A percentile compares a stretch with the other conserved stretches of the same genome.
Evolutionary conservation across 1,139 yeast genomes (phyloP).

Genomic region (Arxiozyma slooffiae): DNA sequence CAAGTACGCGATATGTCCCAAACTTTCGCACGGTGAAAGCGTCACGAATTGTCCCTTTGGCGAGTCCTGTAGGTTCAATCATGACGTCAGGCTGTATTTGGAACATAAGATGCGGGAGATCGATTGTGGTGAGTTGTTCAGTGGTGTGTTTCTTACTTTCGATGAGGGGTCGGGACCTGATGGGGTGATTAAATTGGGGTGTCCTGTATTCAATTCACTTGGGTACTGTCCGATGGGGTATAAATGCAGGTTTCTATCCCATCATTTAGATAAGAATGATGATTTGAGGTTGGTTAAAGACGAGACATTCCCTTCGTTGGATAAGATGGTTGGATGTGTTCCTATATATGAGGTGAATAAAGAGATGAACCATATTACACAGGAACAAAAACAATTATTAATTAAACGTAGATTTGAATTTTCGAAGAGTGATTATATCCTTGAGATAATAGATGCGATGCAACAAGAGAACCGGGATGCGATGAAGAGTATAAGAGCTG

Average conservation of each 20-base stretch:
- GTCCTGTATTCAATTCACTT: slow-evolving; percentile 75
- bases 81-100: slow-evolving; percentile 59
- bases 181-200: slow-evolving; percentile 32
- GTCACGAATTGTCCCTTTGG: slow-evolving; percentile 55
- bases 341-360: slow-evolving; percentile 36
- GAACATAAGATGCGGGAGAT: slow-evolving; percentile 55
- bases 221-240: slow-evolving; percentile 91
- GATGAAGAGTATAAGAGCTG: too few relatives aligned
- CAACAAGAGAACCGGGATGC: slow-evolving; percentile 34
- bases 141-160: neutral
- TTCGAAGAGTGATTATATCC: slow-evolving; percentile 44
- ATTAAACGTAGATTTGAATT: slow-evolving; percentile 57
- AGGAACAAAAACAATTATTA: slow-evolving; percentile 44
- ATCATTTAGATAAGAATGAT: slow-evolving; percentile 56
- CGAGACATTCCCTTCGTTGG: slow-evolving; percentile 29
- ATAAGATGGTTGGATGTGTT: slow-evolving; percentile 2
- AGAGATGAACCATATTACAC: slow-evolving; percentile 59
- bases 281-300: slow-evolving; percentile 37
- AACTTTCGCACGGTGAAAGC: slow-evolving; percentile 40
- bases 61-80: slow-evolving; percentile 66
- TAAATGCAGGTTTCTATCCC: slow-evolving; percentile 81
- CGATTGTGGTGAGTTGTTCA: neutral
- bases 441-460: slow-evolving; percentile 47
- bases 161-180: neutral
- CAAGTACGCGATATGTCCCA: slow-evolving; percentile 48